Conservation (phyloP, 306 rosid genomes). For the Sechiopsis laciniata region DNA sequence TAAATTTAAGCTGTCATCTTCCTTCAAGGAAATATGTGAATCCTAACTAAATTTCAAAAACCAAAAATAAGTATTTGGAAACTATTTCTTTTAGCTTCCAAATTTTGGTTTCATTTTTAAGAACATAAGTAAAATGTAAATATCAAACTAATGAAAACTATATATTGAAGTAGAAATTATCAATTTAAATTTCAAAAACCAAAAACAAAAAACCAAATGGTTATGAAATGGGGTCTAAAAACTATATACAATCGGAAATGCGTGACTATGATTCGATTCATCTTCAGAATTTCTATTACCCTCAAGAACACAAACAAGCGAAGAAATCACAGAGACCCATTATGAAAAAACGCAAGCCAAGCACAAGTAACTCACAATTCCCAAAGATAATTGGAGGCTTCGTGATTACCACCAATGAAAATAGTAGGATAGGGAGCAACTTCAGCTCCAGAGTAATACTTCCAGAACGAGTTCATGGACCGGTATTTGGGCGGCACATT, state of each 20-base stretch:
- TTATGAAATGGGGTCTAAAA: no score
- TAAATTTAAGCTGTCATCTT: no score
- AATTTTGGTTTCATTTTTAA: no score
- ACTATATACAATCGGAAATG: not conserved
- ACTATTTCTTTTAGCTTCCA: no score
- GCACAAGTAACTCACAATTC: slow-evolving; percentile 63
- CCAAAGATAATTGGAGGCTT: slow-evolving; percentile 90
- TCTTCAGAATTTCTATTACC: not conserved
- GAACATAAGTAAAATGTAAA: no score
- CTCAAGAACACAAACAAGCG: slow-evolving; percentile 5
- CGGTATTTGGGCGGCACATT: slow-evolving; percentile 57
- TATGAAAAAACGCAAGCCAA: not conserved
- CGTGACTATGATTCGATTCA: not conserved
- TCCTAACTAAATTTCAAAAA: no score
- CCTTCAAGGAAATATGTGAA: no score
- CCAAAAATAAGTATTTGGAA: no score
- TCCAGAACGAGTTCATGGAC: slow-evolving; percentile 85
- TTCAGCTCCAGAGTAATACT: slow-evolving; percentile 74
- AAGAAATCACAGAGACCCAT: not conserved
- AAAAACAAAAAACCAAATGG: no score
- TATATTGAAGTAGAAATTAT: no score
- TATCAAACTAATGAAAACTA: no score
- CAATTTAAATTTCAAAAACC: no score
- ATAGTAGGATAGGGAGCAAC: slow-evolving; percentile 85
- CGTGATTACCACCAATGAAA: slow-evolving; percentile 93